Conservation (phyloP, 2,329 filamentous ascomycete species). For the Fusarium coffeatum region DNA sequence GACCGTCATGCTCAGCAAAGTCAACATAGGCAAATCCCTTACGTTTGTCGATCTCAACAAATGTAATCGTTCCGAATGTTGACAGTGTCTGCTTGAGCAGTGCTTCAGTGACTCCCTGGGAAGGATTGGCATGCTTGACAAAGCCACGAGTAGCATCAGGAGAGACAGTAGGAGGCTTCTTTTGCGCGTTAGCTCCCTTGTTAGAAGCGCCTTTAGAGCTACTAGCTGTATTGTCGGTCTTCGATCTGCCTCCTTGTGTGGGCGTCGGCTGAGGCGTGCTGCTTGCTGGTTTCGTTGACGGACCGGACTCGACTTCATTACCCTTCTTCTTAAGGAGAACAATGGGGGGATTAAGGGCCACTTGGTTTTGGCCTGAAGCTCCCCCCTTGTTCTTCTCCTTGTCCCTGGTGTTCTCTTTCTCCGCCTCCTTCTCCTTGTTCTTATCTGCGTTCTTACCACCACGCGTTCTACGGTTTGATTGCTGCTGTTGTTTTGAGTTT, state of each 20-base stretch:
- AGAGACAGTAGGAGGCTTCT: conserved; percentile 49
- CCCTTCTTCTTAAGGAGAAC: conserved; percentile 57
- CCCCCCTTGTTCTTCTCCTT: conserved; percentile 44
- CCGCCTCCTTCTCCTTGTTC: conserved; percentile 50
- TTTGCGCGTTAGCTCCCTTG: conserved; percentile 48
- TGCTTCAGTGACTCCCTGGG: conserved; percentile 89
- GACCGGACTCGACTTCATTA: conserved; percentile 43
- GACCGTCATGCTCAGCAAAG: conserved; percentile 77
- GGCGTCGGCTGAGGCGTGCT: conserved; percentile 40
- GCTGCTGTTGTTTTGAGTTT: conserved; percentile 44
- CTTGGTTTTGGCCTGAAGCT: conserved; percentile 26
- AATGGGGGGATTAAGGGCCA: conserved; percentile 51
- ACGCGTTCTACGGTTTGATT: conserved; percentile 48
- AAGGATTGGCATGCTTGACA: conserved; percentile 85
- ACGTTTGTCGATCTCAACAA: conserved; percentile 92
- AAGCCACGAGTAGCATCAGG: conserved; percentile 74
- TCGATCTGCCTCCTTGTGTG: conserved; percentile 48
- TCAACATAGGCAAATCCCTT: conserved; percentile 96
- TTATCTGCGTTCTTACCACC: conserved; percentile 56
- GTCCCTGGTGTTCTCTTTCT: conserved; percentile 45
- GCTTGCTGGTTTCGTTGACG: conserved; percentile 43
- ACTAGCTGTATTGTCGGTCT: conserved; percentile 34
- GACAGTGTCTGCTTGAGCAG: conserved; percentile 80
- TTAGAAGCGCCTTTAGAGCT: conserved; percentile 35
- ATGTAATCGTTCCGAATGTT: conserved; percentile 77